Conservation (phyloP, 768 basidiomycete species). For the Trametes punicea region DNA sequence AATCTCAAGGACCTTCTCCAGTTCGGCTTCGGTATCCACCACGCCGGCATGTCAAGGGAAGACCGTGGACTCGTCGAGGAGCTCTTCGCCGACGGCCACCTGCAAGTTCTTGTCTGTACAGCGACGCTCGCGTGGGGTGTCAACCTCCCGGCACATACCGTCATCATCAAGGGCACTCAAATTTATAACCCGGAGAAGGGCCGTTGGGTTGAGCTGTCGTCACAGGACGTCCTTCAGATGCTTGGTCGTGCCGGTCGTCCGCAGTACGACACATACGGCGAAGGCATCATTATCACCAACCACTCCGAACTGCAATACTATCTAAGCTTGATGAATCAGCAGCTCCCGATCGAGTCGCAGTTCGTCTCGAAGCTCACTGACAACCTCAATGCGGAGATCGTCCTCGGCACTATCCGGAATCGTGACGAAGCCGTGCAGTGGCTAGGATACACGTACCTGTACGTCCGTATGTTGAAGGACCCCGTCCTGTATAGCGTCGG, state of each 20-base stretch:
- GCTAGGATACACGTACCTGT: slow-evolving; percentile 94
- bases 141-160: slow-evolving; percentile 94
- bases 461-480: slow-evolving; percentile 83
- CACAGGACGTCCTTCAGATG: slow-evolving; percentile 98
- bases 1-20: slow-evolving; percentile 88
- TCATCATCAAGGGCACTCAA: slow-evolving; percentile 99
- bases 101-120: slow-evolving; percentile 95
- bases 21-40: slow-evolving; percentile 97
- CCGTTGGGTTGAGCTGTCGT: slow-evolving; percentile 92
- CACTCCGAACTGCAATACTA: slow-evolving; percentile 97
- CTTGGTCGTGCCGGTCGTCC: slow-evolving; percentile 96
- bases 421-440: slow-evolving; percentile 97
- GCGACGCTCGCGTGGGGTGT: slow-evolving; percentile 99
- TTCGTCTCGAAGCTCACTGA: slow-evolving; percentile 91
- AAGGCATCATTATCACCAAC: slow-evolving; percentile 98
- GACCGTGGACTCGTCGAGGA: slow-evolving; percentile 93
- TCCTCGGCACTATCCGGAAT: slow-evolving; percentile 91
- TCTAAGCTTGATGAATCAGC: slow-evolving; percentile 91
- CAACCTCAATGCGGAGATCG: slow-evolving; percentile 96
- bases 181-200: slow-evolving; percentile 99
- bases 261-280: slow-evolving; percentile 95
- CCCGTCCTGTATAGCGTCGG: slow-evolving; percentile 87
- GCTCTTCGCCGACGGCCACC: slow-evolving; percentile 85
- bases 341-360: slow-evolving; percentile 95
- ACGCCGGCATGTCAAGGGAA: slow-evolving; percentile 92